Evolutionary conservation across 2,329 filamentous ascomycete species (phyloP).

Genomic region (Pseudogymnoascus sp.): DNA sequence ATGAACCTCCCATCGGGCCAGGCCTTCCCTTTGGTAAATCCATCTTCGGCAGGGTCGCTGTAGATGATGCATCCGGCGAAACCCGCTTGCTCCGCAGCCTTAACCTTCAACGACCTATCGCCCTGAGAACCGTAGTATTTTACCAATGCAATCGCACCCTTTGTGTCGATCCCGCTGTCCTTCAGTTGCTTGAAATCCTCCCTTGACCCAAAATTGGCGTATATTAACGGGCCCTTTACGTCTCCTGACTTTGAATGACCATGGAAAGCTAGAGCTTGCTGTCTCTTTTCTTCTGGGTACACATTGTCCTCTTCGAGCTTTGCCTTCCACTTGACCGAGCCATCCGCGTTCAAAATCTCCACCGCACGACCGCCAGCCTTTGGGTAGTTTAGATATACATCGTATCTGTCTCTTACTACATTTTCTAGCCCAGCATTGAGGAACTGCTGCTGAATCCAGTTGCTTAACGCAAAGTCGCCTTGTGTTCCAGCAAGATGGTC

Average conservation of each 20-base stretch:
- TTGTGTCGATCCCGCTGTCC: slow-evolving; percentile 62
- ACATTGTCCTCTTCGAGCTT: slow-evolving; percentile 72
- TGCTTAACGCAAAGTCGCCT: slow-evolving; percentile 77
- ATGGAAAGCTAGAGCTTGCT: slow-evolving; percentile 74
- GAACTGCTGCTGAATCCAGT: slow-evolving; percentile 77
- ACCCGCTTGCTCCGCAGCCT: slow-evolving; percentile 78
- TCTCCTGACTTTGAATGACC: slow-evolving; percentile 82
- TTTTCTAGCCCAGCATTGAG: slow-evolving; percentile 62
- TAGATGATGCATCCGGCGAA: slow-evolving; percentile 86
- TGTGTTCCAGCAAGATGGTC: slow-evolving; percentile 92
- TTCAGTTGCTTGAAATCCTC: slow-evolving; percentile 70
- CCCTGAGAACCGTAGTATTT: slow-evolving; percentile 67
- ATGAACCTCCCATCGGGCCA: slow-evolving; percentile 73
- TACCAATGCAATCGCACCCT: slow-evolving; percentile 77
- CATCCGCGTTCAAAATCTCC: slow-evolving; percentile 64
- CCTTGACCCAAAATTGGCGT: slow-evolving; percentile 82
- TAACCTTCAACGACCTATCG: slow-evolving; percentile 74
- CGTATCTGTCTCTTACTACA: slow-evolving; percentile 67
- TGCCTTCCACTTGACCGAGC: slow-evolving; percentile 64
- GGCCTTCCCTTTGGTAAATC: slow-evolving; percentile 61
- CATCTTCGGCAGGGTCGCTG: slow-evolving; percentile 80
- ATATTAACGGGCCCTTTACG: slow-evolving; percentile 77
- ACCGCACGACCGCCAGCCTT: slow-evolving; percentile 67
- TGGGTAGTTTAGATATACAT: slow-evolving; percentile 91
- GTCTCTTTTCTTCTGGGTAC: slow-evolving; percentile 51